Conservation (phyloP, 805 yeast genomes). For the Sugiyamaella boreocaroliniensis region DNA sequence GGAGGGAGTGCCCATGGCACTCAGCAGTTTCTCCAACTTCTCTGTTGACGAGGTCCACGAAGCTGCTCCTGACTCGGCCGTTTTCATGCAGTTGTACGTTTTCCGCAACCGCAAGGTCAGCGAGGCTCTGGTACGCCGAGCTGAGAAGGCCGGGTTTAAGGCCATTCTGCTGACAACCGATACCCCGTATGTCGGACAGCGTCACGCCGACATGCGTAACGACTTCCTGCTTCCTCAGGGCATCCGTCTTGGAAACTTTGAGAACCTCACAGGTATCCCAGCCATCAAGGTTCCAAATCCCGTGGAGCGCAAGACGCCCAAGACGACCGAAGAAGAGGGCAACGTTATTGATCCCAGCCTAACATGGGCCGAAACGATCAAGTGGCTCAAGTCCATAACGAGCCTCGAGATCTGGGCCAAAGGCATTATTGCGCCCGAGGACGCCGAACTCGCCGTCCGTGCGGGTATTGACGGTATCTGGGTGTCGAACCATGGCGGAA, state of each 20-base stretch:
- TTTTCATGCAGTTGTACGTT: slow-evolving; percentile 27
- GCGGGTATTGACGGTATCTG: slow-evolving; percentile 59
- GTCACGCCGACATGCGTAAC: slow-evolving; percentile 41
- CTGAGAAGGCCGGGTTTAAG: slow-evolving; percentile 31
- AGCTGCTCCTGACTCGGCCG: slow-evolving; percentile 21
- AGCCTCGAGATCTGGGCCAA: slow-evolving; percentile 46
- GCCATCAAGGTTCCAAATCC: slow-evolving; percentile 20
- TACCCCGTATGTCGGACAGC: slow-evolving; percentile 46
- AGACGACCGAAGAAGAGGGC: slow-evolving; percentile 2
- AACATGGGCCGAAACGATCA: slow-evolving; percentile 26
- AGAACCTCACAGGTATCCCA: slow-evolving; percentile 11
- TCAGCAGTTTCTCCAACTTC: slow-evolving; percentile 24
- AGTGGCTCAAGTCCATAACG: slow-evolving; percentile 31
- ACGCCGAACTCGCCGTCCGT: slow-evolving; percentile 52
- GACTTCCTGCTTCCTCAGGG: slow-evolving; percentile 25
- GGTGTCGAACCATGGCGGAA: slow-evolving; percentile 68
- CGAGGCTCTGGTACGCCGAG: slow-evolving; percentile 20
- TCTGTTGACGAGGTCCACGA: slow-evolving; percentile 23
- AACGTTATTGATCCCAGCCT: slow-evolving; percentile 25
- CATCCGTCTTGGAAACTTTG: slow-evolving; percentile 24
- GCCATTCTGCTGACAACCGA: slow-evolving; percentile 53
- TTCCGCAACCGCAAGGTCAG: slow-evolving; percentile 25
- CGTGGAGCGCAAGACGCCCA: slow-evolving; percentile 13
- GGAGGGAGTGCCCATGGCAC: slow-evolving; percentile 25
- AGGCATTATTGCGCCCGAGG: slow-evolving; percentile 63